Percentiles rank a stretch among this genome's conserved stretches.
These are phyloP conservation scores for Penicillium sp. DNA, from an alignment of 2,329 filamentous ascomycete species.

Conservation along the genomic window DNA sequence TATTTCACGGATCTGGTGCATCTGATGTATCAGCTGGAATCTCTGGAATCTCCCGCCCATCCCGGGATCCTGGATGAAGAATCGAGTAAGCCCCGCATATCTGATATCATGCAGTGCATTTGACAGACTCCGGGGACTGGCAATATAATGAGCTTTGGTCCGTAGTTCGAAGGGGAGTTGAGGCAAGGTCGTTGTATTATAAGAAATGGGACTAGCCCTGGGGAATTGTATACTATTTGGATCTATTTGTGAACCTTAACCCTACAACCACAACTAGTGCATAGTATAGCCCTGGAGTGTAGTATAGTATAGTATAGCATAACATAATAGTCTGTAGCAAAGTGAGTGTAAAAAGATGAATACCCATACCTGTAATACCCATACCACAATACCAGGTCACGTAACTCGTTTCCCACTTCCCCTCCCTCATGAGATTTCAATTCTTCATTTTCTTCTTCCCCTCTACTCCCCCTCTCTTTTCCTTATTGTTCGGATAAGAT, in stretches of 20 bases:
- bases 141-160: background rate
- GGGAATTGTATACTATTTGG: background rate
- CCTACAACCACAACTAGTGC: background rate
- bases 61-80: constrained; percentile 17
- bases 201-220: background rate
- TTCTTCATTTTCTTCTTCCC: constrained; percentile 27
- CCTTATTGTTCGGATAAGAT: constrained; percentile 27
- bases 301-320: background rate
- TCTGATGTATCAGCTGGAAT: constrained; percentile 5
- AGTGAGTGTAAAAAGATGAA: background rate
- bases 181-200: background rate
- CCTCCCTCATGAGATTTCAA: constrained; percentile 26
- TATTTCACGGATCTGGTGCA: background rate
- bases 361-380: constrained; percentile 10
- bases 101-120: constrained; percentile 16
- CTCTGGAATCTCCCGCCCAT: background rate
- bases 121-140: constrained; percentile 9
- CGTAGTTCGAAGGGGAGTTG: background rate
- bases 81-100: constrained; percentile 15
- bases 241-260: background rate
- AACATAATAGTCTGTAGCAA: too few relatives aligned
- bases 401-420: constrained; percentile 17
- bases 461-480: constrained; percentile 25
- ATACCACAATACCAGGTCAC: constrained; percentile 7
- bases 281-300: too few relatives aligned